phyloP scores from a whole-genome alignment of 805 yeast species.

The Ogataea polymorpha region DNA sequence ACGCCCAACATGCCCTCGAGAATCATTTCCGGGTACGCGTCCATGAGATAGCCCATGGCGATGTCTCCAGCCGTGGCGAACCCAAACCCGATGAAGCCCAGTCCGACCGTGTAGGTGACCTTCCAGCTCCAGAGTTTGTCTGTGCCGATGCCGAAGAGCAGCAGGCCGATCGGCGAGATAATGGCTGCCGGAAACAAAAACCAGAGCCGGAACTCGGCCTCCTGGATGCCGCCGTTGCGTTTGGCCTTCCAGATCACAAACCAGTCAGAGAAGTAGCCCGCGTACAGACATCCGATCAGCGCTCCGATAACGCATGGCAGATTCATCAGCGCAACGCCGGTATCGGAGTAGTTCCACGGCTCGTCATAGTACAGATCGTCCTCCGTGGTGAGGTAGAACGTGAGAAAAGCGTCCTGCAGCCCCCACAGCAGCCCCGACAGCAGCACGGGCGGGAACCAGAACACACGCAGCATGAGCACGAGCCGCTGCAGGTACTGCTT shows the following conservation, averaged over 20 bases:
- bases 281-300: constrained; percentile 60
- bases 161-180: constrained; percentile 58
- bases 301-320: constrained; percentile 69
- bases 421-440: constrained; percentile 78
- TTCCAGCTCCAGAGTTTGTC: constrained; percentile 52
- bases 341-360: constrained; percentile 64
- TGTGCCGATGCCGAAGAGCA: constrained; percentile 66
- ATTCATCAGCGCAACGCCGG: constrained; percentile 73
- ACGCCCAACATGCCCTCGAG: constrained; percentile 73
- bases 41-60: constrained; percentile 65
- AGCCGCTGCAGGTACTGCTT: constrained; percentile 60
- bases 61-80: constrained; percentile 73
- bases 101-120: constrained; percentile 50
- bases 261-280: constrained; percentile 58
- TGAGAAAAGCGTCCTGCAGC: constrained; percentile 69
- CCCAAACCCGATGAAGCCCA: constrained; percentile 65
- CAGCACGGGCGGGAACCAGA: constrained; percentile 61
- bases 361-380: constrained; percentile 62
- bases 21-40: constrained; percentile 65
- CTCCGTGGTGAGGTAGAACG: constrained; percentile 72
- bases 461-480: constrained; percentile 48
- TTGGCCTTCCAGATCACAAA: constrained; percentile 61
- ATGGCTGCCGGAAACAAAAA: constrained; percentile 53
- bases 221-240: constrained; percentile 56
- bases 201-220: constrained; percentile 64